Evolutionary conservation across 345 rosid species (phyloP).

Genomic region (Cardamine resedifolia): DNA sequence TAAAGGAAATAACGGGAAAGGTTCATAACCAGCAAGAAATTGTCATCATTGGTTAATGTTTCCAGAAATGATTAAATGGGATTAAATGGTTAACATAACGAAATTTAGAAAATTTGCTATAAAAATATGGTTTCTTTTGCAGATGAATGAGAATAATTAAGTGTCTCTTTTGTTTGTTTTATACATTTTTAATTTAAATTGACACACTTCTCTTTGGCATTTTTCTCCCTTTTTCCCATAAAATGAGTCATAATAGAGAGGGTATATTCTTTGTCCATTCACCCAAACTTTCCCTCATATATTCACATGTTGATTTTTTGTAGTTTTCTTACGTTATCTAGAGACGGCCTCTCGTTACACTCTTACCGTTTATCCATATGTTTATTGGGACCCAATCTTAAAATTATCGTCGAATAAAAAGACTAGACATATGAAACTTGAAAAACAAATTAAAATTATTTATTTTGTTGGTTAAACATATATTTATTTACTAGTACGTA

Average conservation of each 20-base stretch:
- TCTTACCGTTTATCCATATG: conserved; percentile 33
- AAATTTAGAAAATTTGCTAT: conserved; percentile 35
- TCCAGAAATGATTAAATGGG: conserved; percentile 25
- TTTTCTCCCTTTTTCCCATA: conserved; percentile 22
- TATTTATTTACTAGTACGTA: too few relatives aligned
- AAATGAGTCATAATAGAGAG: conserved; percentile 30
- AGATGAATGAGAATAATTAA: conserved; percentile 42
- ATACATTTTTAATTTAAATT: conserved; percentile 23
- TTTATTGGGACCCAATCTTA: conserved; percentile 22
- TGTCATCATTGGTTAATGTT: conserved; percentile 33
- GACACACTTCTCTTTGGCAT: conserved; percentile 37
- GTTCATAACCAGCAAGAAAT: conserved; percentile 39
- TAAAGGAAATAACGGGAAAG: conserved; percentile 39
- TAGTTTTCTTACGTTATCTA: conserved; percentile 36
- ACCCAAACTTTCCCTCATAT: conserved; percentile 30
- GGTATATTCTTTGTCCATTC: conserved; percentile 40
- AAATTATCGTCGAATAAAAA: not conserved
- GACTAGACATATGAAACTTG: not conserved
- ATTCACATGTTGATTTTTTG: conserved; percentile 37
- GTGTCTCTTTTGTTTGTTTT: conserved; percentile 36
- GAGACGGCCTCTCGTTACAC: conserved; percentile 34
- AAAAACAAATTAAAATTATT: not conserved
- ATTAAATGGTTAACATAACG: conserved; percentile 28
- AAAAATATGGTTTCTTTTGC: conserved; percentile 39
- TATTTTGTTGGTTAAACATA: not conserved